Conservation (phyloP, 2,329 filamentous ascomycete species). For the Fusarium concolor region DNA sequence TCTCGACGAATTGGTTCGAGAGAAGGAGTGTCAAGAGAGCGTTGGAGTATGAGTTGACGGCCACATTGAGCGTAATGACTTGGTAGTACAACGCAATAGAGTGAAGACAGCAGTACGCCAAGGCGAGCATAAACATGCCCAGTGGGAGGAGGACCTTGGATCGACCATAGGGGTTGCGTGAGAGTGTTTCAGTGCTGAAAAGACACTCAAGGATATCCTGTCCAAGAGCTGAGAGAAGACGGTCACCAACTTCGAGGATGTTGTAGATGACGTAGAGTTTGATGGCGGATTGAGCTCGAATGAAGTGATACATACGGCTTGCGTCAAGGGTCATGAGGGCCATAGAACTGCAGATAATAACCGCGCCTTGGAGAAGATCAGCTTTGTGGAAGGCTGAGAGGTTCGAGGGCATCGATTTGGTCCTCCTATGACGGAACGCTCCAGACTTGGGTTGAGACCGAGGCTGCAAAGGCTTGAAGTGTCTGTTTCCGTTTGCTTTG, state of each 20-base stretch:
- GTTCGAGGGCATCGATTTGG: constrained; percentile 85
- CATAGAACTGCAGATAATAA: constrained; percentile 87
- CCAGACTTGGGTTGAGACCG: constrained; percentile 49
- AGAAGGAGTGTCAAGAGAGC: constrained; percentile 90
- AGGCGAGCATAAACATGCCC: constrained; percentile 88
- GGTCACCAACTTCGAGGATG: constrained; percentile 91
- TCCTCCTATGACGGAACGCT: constrained; percentile 73
- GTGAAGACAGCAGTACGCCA: constrained; percentile 89
- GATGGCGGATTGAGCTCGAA: constrained; percentile 94
- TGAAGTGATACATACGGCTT: constrained; percentile 97
- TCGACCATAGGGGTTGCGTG: constrained; percentile 85
- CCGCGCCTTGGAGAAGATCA: constrained; percentile 88
- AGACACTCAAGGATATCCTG: constrained; percentile 97
- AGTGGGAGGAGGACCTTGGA: constrained; percentile 91
- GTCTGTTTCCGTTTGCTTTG: constrained; percentile 24
- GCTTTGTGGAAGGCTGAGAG: constrained; percentile 93
- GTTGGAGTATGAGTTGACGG: constrained; percentile 98
- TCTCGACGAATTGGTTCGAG: constrained; percentile 98
- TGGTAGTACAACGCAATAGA: constrained; percentile 94
- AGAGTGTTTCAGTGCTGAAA: constrained; percentile 92
- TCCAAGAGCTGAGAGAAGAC: constrained; percentile 88
- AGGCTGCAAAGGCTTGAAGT: constrained; percentile 27
- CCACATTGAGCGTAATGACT: constrained; percentile 96
- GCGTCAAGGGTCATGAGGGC: constrained; percentile 93
- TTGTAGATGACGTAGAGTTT: constrained; percentile 99